Conservation (phyloP, 768 basidiomycete genomes). For the Xerocomellus amylosporus region DNA sequence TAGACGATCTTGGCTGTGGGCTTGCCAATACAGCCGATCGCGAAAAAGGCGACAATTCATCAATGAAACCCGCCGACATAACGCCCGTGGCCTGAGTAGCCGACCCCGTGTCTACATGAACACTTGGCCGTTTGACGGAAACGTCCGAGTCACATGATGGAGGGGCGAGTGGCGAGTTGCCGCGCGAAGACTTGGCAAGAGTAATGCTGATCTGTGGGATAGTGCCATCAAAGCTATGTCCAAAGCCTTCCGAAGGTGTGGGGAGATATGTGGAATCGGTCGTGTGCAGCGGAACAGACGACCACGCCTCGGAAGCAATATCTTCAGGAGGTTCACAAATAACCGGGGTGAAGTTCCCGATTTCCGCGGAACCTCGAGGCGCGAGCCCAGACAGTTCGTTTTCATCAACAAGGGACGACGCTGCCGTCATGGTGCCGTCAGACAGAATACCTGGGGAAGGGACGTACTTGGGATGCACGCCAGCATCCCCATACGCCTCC, state of each 20-base stretch:
- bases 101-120: conserved; percentile 29
- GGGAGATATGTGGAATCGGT: conserved; percentile 14
- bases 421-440: conserved; percentile 15
- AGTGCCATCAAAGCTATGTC: conserved; percentile 6
- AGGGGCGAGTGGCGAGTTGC: conserved; percentile 26
- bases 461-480: conserved; percentile 16
- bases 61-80: conserved; percentile 12
- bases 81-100: conserved; percentile 20
- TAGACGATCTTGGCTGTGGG: conserved; percentile 25
- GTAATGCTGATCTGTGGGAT: conserved; percentile 33
- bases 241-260: conserved; percentile 11
- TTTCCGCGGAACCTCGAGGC: conserved; percentile 23
- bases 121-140: conserved; percentile 27
- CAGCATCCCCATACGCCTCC: conserved; percentile 14
- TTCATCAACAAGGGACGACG: conserved; percentile 13
- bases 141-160: conserved; percentile 28
- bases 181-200: conserved; percentile 29
- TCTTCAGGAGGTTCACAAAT: conserved; percentile 33
- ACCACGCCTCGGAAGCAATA: conserved; percentile 19
- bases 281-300: conserved; percentile 9
- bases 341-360: conserved; percentile 25
- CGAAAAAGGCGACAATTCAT: conserved; percentile 24
- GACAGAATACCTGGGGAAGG: conserved; percentile 15
- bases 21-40: conserved; percentile 22
- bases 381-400: conserved; percentile 9